Conservation (phyloP, 2,329 filamentous ascomycete species). For the Arachnopeziza araneosa region DNA sequence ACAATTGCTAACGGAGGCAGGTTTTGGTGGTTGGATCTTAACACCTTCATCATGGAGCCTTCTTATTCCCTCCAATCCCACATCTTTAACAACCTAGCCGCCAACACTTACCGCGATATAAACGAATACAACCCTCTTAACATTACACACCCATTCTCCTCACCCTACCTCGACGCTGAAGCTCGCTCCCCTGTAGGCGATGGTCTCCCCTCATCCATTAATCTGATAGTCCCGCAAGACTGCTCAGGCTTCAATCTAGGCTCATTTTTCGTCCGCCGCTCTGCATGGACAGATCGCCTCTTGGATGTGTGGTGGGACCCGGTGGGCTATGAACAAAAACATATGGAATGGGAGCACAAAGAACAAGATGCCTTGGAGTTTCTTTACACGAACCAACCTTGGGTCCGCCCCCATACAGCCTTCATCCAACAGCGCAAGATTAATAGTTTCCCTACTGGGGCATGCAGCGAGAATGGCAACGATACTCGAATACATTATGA, state of each 20-base stretch:
- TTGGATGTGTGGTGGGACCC: conserved; percentile 99
- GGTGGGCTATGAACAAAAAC: conserved; percentile 93
- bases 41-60: conserved; percentile 97
- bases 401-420: conserved; percentile 81
- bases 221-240: conserved; percentile 86
- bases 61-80: conserved; percentile 84
- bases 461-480: conserved; percentile 73
- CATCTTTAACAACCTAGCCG: conserved; percentile 74
- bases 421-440: conserved; percentile 89
- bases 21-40: conserved; percentile 99
- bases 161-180: conserved; percentile 69
- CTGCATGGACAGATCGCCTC: conserved; percentile 82
- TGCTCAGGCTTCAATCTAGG: conserved; percentile 95
- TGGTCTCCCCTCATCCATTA: conserved; percentile 70
- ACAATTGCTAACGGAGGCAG: conserved; percentile 45
- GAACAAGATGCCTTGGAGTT: conserved; percentile 95
- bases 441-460: conserved; percentile 89
- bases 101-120: conserved; percentile 86
- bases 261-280: conserved; percentile 85
- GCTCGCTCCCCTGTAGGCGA: conserved; percentile 72
- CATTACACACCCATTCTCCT: conserved; percentile 75
- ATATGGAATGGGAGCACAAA: conserved; percentile 99
- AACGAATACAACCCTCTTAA: conserved; percentile 95
- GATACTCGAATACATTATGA: conserved; percentile 81
- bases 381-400: conserved; percentile 85